Conservation (phyloP, 139 green algal species). For the Chlorella sp. region DNA sequence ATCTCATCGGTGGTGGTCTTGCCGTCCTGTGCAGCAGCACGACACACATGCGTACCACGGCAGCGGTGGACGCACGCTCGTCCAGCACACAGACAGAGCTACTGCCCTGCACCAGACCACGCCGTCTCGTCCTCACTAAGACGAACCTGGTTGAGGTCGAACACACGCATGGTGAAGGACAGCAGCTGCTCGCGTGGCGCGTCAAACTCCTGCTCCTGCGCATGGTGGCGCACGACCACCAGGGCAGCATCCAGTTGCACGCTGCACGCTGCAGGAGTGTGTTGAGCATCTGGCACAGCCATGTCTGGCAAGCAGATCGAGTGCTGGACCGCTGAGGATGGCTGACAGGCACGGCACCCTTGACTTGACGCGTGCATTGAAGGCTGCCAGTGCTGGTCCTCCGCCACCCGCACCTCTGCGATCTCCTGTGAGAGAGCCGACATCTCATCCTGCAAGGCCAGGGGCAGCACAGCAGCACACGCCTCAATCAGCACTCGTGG, state of each 20-base stretch:
- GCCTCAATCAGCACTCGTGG: too few relatives aligned
- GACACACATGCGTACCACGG: too few relatives aligned
- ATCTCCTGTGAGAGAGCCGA: background rate
- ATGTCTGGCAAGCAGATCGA: too few relatives aligned
- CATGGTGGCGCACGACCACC: slow-evolving; percentile 1
- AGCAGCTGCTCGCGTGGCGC: slow-evolving; percentile 17
- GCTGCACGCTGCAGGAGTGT: background rate
- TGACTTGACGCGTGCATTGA: background rate
- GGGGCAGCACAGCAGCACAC: background rate
- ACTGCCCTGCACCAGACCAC: background rate
- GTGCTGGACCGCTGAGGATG: too few relatives aligned
- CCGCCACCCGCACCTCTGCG: background rate
- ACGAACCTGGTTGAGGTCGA: slow-evolving; percentile 32
- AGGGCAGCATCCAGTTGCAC: background rate
- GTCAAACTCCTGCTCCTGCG: slow-evolving; percentile 21
- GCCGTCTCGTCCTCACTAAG: background rate
- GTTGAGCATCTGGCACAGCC: background rate
- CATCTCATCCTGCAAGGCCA: background rate
- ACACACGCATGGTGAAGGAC: slow-evolving; percentile 35
- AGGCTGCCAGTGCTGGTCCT: background rate
- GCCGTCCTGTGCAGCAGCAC: too few relatives aligned
- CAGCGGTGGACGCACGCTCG: background rate
- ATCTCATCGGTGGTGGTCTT: slow-evolving; percentile 30
- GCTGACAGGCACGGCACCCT: background rate
- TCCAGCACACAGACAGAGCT: background rate